Conservation (phyloP, 768 basidiomycete species). For the Tylopilus sp. region DNA sequence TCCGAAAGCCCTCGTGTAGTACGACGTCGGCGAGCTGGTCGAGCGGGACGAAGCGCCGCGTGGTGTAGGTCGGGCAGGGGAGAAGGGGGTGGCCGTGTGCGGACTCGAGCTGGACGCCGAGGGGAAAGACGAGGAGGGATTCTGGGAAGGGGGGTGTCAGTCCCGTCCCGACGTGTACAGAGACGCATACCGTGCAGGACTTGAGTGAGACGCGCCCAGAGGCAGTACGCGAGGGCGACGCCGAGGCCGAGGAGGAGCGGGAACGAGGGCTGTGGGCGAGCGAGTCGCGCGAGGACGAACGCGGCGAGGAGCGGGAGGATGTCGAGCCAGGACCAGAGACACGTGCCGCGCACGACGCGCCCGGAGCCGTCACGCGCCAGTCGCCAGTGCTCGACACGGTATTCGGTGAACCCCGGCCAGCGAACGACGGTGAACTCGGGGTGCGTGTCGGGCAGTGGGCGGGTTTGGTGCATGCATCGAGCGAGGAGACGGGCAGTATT, state of each 20-base stretch:
- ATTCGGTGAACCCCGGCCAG: constrained; percentile 52
- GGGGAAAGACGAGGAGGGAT: constrained; percentile 53
- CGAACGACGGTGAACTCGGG: constrained; percentile 53
- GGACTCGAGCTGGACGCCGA: constrained; percentile 79
- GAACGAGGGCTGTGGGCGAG: not conserved
- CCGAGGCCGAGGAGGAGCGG: constrained; percentile 1
- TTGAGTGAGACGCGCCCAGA: constrained; percentile 40
- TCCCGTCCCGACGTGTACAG: too few relatives aligned
- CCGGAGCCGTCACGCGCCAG: constrained; percentile 41
- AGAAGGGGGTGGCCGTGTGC: too few relatives aligned
- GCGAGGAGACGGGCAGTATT: too few relatives aligned
- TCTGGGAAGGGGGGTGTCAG: not conserved
- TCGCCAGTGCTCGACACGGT: constrained; percentile 54
- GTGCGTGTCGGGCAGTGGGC: constrained; percentile 36
- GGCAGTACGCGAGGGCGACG: constrained; percentile 18
- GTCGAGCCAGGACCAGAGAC: constrained; percentile 37
- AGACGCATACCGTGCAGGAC: constrained; percentile 45
- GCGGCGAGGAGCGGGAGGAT: not conserved
- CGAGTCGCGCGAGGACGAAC: not conserved
- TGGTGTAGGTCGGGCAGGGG: too few relatives aligned
- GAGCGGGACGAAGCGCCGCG: constrained; percentile 65
- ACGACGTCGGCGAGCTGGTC: constrained; percentile 55
- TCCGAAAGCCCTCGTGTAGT: constrained; percentile 68
- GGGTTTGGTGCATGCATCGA: constrained; percentile 37
- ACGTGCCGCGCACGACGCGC: constrained; percentile 29